Base-by-base conservation (phyloP, 116 monocot genomes). In the Posidonia oceanica region DNA sequence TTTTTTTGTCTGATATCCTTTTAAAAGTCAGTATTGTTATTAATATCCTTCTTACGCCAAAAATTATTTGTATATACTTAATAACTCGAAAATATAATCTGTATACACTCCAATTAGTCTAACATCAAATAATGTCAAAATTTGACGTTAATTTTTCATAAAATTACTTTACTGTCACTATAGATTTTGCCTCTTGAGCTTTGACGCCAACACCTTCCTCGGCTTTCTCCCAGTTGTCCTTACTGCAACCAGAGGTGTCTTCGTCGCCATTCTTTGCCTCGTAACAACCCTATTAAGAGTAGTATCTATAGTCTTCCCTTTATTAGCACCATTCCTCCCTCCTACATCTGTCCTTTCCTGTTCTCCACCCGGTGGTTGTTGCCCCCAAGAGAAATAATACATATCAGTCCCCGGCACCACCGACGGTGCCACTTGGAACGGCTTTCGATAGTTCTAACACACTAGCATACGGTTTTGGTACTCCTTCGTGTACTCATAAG, bases 301-400 rank as follows among this genome's bases (percentile, higher is more conserved):
- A 5, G 58, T 58, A 14, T 58, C 58, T n/a, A 5, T 17, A 5
- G 58, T 16, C 55, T 56, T 38, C 22, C 7, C 53, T 52, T 59
- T n/a, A 36, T 53, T 14, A 38, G 17, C 15, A 44, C 42, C 14
- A 37, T 63, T 63, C 63, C 3, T 67, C 12, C 48, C 62, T 20
- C 44, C 21, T 7, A 12, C 23, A 22, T 17, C 61, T 42, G 0
- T 59, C 13, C 72, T 36, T 22, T 41, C 68, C 17, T 51, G 38
- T 68, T 41, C 57, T 11, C 23, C 63, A 41, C 6, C 18, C 4
- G 63, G 29, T 5, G 54, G 54, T 29, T 21, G 16, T 23, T 23
- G 76, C 0, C 93, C 93, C 93, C 93, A 93, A 7, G 83, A 78
- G 69, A 86, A 88, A 70, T 84, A 86, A 63, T 93, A 93, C 75